Percentiles rank a stretch among this genome's conserved stretches.
phyloP scores from a whole-genome alignment of 1,139 yeast genomes.

The Sugiyamaella grinbergsii region DNA sequence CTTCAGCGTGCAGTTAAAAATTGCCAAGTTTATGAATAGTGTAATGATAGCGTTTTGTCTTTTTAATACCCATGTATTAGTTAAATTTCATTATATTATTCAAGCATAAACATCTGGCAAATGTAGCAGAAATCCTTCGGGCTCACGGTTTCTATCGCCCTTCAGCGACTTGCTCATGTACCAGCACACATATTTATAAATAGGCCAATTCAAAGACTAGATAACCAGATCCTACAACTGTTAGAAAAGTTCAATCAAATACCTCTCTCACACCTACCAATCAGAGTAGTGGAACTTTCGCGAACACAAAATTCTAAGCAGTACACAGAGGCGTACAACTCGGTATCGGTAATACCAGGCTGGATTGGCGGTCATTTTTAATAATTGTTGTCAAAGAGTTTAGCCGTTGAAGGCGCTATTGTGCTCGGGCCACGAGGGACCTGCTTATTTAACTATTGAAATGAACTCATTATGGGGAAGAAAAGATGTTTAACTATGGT shows the following conservation, averaged over 20 bases:
- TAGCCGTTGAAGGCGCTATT: background rate
- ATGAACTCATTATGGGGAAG: constrained; percentile 5
- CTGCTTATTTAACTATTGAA: constrained; percentile 6
- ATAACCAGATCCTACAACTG: constrained; percentile 7
- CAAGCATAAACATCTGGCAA: no score
- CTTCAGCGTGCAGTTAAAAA: no score
- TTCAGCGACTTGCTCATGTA: no score
- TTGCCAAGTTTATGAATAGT: no score
- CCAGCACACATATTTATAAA: no score
- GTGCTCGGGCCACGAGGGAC: background rate
- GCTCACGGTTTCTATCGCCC: no score
- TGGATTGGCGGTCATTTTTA: constrained; percentile 3
- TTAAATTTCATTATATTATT: no score
- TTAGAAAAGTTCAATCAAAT: background rate
- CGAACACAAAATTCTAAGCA: constrained; percentile 11
- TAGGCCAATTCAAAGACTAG: background rate
- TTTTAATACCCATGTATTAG: no score
- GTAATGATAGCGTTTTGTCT: no score
- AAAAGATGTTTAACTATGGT: background rate
- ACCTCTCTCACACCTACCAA: constrained; percentile 1
- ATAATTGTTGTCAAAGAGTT: background rate
- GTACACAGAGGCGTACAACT: constrained; percentile 9
- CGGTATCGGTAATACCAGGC: constrained; percentile 12
- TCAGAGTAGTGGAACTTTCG: constrained; percentile 13
- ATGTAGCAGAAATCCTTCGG: no score